Percentiles rank a stretch among this genome's conserved stretches.
These are phyloP conservation scores for Decorospora gaudefroyi DNA, from an alignment of 2,329 filamentous ascomycete genomes.

Conservation along the genomic window DNA sequence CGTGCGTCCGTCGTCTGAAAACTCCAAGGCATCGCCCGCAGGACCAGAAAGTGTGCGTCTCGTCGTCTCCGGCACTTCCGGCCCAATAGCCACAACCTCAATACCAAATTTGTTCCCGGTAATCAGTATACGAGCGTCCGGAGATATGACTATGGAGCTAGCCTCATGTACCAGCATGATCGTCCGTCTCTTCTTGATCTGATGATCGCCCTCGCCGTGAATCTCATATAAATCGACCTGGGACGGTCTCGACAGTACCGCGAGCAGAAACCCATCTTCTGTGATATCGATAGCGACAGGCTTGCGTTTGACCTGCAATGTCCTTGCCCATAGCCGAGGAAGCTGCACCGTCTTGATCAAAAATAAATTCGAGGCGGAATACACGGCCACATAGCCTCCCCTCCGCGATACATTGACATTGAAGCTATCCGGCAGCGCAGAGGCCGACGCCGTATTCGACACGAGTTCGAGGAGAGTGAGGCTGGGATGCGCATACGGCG, in stretches of 20 bases:
- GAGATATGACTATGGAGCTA: constrained; percentile 77
- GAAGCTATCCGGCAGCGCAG: constrained; percentile 46
- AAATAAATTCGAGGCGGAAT: constrained; percentile 46
- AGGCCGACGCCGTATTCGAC: constrained; percentile 47
- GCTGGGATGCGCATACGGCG: constrained; percentile 38
- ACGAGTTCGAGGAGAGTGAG: constrained; percentile 46
- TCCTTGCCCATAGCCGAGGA: constrained; percentile 45
- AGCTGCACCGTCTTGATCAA: constrained; percentile 45
- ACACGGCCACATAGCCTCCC: constrained; percentile 46
- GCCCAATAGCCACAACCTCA: constrained; percentile 76
- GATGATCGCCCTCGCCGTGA: constrained; percentile 45
- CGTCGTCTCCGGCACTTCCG: constrained; percentile 55
- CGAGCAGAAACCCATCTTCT: constrained; percentile 75
- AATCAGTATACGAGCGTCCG: constrained; percentile 79
- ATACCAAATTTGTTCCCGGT: constrained; percentile 88
- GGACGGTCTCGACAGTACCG: constrained; percentile 79
- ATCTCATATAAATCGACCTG: constrained; percentile 87
- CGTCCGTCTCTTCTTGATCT: constrained; percentile 70
- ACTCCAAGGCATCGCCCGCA: constrained; percentile 45
- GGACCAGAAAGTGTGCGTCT: constrained; percentile 45
- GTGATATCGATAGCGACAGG: constrained; percentile 70
- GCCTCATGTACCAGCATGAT: constrained; percentile 79
- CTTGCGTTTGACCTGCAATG: constrained; percentile 46
- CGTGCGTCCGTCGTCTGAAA: constrained; percentile 49
- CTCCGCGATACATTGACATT: constrained; percentile 46